A percentile compares a stretch with the other conserved stretches of the same genome.
Conservation (phyloP, 176 grass and related monocot species). For the Aegilops bicornis region DNA sequence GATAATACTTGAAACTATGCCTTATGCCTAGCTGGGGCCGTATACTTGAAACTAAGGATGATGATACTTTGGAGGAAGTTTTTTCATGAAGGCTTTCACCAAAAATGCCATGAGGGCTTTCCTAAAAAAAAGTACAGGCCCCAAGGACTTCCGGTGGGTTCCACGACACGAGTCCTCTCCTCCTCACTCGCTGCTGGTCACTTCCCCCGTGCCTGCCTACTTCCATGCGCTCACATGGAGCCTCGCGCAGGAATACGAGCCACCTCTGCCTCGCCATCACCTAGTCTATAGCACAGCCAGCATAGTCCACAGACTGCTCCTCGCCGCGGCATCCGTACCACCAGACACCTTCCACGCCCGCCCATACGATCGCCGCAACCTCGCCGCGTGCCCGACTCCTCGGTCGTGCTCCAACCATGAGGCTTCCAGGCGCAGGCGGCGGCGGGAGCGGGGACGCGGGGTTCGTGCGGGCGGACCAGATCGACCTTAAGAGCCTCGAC, state of each 20-base stretch:
- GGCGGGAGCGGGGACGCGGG: conserved; percentile 59
- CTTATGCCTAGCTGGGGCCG: too few species aligned
- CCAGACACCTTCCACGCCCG: neutral
- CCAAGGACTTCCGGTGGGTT: neutral
- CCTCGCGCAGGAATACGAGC: conserved; percentile 14
- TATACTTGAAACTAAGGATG: too few species aligned
- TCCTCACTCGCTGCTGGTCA: neutral
- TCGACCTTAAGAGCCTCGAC: conserved; percentile 99
- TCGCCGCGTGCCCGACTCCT: conserved; percentile 23
- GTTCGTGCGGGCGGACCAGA: conserved; percentile 94
- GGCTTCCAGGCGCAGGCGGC: conserved; percentile 45
- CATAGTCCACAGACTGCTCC: neutral
- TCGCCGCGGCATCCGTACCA: conserved; percentile 11
- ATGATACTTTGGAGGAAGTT: too few species aligned
- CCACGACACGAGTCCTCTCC: conserved; percentile 26
- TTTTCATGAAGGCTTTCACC: too few species aligned
- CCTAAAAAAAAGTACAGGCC: too few species aligned
- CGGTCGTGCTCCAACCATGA: conserved; percentile 58
- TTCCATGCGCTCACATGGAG: conserved; percentile 78
- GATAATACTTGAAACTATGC: too few species aligned
- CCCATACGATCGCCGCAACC: neutral
- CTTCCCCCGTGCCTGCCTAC: conserved; percentile 12
- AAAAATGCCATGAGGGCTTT: too few species aligned
- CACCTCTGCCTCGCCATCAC: conserved; percentile 23
- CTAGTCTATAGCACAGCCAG: neutral